Evolutionary conservation across 352 stramenopile genomes (phyloP).

Genomic region (Globisporangium acanthophoron): DNA sequence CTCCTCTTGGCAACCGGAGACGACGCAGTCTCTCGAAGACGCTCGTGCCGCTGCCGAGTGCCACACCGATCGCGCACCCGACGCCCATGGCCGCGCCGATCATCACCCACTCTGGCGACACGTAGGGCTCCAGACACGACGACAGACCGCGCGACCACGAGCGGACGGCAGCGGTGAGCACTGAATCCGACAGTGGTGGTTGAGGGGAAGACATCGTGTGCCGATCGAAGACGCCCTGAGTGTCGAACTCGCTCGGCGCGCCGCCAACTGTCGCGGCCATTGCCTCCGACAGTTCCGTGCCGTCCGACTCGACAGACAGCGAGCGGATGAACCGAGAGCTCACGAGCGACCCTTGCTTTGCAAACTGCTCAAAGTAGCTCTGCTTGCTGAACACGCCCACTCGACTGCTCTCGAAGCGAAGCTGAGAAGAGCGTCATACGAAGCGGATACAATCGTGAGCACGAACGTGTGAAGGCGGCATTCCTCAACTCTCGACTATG

Average conservation of each 20-base stretch:
- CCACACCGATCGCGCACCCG: conserved; percentile 30
- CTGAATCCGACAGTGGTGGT: background rate
- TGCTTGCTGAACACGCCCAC: conserved; percentile 1
- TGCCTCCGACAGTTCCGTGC: conserved; percentile 11
- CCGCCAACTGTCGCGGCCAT: background rate
- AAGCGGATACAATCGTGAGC: background rate
- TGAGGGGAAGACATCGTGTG: background rate
- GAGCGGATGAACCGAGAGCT: conserved; percentile 18
- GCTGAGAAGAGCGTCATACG: conserved; percentile 2
- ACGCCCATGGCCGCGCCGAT: conserved; percentile 22
- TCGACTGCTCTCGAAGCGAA: conserved; percentile 16
- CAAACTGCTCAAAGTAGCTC: conserved; percentile 18
- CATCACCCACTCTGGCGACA: conserved; percentile 16
- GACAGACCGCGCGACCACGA: background rate
- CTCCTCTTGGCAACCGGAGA: background rate
- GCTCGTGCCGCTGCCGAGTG: conserved; percentile 4
- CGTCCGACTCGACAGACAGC: conserved; percentile 15
- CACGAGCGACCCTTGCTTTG: conserved; percentile 16
- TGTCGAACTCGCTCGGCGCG: background rate
- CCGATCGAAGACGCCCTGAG: background rate
- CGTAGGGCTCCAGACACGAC: conserved; percentile 4
- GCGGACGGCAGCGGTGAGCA: too few relatives aligned
- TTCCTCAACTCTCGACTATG: background rate
- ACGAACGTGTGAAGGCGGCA: background rate
- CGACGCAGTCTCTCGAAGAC: conserved; percentile 3